Conservation (phyloP, 139 green algal species). For the Chlamydomonas eustigma region DNA sequence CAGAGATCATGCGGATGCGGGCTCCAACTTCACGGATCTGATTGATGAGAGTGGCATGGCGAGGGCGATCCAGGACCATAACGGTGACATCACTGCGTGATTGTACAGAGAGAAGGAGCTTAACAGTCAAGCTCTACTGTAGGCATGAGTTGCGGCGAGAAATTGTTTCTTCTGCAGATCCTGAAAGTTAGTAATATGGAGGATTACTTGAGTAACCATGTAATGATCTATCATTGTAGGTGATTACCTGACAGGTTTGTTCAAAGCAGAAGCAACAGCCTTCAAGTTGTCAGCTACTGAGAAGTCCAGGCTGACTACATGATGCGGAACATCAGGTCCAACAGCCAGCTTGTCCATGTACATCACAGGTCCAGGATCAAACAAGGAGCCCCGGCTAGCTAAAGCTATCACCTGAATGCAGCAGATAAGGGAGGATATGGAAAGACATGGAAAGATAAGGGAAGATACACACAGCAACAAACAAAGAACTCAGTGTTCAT, state of each 20-base stretch:
- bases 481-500: neutral
- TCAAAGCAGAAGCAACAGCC: slow-evolving; percentile 51
- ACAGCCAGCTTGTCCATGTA: slow-evolving; percentile 72
- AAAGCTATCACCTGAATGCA: slow-evolving; percentile 63
- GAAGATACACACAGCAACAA: neutral
- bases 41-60: slow-evolving; percentile 53
- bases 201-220: no score
- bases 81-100: slow-evolving; percentile 65
- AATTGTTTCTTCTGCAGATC: no score
- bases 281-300: slow-evolving; percentile 57
- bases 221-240: no score
- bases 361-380: slow-evolving; percentile 73
- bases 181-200: no score
- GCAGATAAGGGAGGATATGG: neutral
- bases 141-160: no score
- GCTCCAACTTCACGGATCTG: slow-evolving; percentile 65
- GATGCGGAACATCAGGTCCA: slow-evolving; percentile 45
- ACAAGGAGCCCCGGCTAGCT: slow-evolving; percentile 66
- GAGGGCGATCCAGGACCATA: slow-evolving; percentile 69
- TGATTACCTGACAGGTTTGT: slow-evolving; percentile 63
- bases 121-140: no score
- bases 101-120: no score
- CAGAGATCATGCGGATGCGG: slow-evolving; percentile 68
- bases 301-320: slow-evolving; percentile 51
- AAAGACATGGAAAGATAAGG: neutral